Conservation (phyloP, 2,329 filamentous ascomycete genomes). For the Tolypocladium ophioglossoides region DNA sequence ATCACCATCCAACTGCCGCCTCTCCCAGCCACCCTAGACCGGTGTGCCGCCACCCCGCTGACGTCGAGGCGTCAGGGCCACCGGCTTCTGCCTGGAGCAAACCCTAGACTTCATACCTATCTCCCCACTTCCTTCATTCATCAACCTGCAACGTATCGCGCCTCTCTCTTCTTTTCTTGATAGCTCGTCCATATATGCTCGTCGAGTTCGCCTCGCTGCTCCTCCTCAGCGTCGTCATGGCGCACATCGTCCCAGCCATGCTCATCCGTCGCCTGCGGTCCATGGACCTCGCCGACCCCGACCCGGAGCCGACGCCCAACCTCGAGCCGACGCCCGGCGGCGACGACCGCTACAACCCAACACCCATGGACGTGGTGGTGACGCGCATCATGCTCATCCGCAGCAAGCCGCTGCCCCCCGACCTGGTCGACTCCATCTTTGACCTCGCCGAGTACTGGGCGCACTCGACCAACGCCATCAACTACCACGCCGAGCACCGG, state of each 20-base stretch:
- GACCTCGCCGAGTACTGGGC: slow-evolving; percentile 56
- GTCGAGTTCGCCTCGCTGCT: slow-evolving; percentile 5
- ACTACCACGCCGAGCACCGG: slow-evolving; percentile 13
- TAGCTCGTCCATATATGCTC: not conserved
- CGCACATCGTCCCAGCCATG: slow-evolving; percentile 13
- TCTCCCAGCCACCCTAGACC: no score
- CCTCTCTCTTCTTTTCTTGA: not conserved
- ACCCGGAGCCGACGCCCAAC: not conserved
- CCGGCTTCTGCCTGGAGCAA: no score
- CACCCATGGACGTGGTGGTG: slow-evolving; percentile 36
- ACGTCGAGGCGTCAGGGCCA: no score
- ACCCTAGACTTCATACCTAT: not conserved
- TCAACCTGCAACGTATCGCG: not conserved
- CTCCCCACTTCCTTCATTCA: not conserved
- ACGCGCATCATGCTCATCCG: slow-evolving; percentile 37
- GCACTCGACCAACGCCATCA: slow-evolving; percentile 27
- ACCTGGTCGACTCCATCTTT: slow-evolving; percentile 44
- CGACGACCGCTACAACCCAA: slow-evolving; percentile 20
- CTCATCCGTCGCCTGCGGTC: slow-evolving; percentile 9
- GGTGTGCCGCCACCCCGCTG: no score
- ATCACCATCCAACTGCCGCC: no score
- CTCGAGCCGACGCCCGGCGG: not conserved
- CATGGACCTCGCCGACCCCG: not conserved
- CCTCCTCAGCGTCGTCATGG: slow-evolving; percentile 13
- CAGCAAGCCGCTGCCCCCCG: slow-evolving; percentile 35